These are phyloP conservation scores for Lentinus brumalis DNA, from an alignment of 768 basidiomycete genomes.

Conservation along the genomic window DNA sequence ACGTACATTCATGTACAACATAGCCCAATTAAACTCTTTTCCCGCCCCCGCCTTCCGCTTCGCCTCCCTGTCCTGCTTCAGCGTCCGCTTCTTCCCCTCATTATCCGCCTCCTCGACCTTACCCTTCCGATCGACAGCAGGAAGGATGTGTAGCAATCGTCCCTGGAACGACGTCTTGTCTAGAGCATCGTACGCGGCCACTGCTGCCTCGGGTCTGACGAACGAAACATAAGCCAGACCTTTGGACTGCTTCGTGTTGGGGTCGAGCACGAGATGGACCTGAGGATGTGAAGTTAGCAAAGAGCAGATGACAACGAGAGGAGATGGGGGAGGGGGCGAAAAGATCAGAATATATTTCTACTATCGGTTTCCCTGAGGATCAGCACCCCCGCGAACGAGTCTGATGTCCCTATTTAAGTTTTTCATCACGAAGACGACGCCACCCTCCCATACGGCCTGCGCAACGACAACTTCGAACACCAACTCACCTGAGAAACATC, in stretches of 20 bases:
- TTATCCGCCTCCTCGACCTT: conserved; percentile 46
- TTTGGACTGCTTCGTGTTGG: conserved; percentile 48
- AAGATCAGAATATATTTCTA: conserved; percentile 49
- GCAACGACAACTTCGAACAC: not conserved
- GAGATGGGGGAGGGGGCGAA: conserved; percentile 3
- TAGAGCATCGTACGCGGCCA: conserved; percentile 74
- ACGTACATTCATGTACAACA: conserved; percentile 97
- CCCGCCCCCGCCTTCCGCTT: conserved; percentile 70
- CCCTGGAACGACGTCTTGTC: conserved; percentile 91
- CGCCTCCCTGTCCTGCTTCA: conserved; percentile 60
- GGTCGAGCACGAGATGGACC: conserved; percentile 61
- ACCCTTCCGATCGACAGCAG: conserved; percentile 70
- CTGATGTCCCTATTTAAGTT: conserved; percentile 59
- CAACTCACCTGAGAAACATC: conserved; percentile 71
- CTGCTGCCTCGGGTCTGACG: conserved; percentile 44
- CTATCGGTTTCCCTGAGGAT: conserved; percentile 57
- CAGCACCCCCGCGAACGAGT: conserved; percentile 45
- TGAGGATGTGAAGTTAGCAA: conserved; percentile 26
- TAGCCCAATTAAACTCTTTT: conserved; percentile 89
- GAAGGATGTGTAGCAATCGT: conserved; percentile 85
- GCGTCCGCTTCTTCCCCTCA: conserved; percentile 45
- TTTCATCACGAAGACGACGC: conserved; percentile 41
- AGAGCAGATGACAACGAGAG: conserved; percentile 1
- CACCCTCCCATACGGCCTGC: not conserved
- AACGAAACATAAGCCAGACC: conserved; percentile 68